phyloP scores from a whole-genome alignment of 2,329 filamentous ascomycete species.

The Botryotinia narcissicola region DNA sequence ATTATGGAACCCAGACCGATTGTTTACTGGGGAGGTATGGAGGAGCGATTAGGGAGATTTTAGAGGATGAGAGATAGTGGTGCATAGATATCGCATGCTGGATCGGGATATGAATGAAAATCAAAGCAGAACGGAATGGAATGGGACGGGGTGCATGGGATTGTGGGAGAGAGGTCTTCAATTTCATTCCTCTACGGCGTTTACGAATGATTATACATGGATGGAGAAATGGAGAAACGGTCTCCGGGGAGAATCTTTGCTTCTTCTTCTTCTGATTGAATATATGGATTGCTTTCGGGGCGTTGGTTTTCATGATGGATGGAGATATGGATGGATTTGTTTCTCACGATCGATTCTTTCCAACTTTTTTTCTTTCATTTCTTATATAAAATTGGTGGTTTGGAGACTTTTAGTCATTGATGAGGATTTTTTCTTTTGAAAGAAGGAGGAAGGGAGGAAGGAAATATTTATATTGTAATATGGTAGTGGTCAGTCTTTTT shows the following conservation, averaged over 20 bases:
- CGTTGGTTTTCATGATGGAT: constrained; percentile 6
- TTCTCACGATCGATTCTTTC: neutral
- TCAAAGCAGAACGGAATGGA: neutral
- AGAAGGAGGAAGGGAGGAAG: neutral
- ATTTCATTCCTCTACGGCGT: constrained; percentile 4
- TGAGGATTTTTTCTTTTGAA: neutral
- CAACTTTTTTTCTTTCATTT: neutral
- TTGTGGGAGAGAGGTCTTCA: constrained; percentile 21
- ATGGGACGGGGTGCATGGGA: neutral
- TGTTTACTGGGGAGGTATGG: constrained; percentile 62
- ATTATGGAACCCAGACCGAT: constrained; percentile 61
- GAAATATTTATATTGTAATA: neutral
- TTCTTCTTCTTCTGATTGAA: neutral
- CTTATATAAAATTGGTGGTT: neutral
- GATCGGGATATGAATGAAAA: neutral
- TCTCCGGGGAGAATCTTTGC: neutral
- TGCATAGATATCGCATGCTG: neutral
- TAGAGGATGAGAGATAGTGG: neutral
- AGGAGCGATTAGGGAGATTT: constrained; percentile 40
- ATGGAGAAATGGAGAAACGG: neutral
- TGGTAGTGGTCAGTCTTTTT: neutral
- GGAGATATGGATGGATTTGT: no score
- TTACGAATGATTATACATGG: constrained; percentile 3
- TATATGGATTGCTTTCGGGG: neutral
- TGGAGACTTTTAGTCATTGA: neutral